Evolutionary conservation across 768 basidiomycete genomes (phyloP).

Genomic region (Boletellus sp.): DNA sequence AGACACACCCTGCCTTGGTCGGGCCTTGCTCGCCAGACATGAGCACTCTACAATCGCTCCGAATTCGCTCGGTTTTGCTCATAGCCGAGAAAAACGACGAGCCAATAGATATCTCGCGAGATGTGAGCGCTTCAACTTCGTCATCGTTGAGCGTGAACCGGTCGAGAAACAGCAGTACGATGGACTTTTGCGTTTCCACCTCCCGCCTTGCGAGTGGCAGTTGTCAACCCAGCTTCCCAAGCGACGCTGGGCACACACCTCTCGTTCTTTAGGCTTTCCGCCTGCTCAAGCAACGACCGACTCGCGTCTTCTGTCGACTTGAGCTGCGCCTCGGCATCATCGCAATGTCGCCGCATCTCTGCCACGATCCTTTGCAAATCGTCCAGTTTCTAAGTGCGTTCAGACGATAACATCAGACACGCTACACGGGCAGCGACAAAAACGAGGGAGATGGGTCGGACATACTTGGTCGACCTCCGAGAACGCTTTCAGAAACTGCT

Average conservation of each 20-base stretch:
- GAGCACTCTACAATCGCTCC: conserved; percentile 80
- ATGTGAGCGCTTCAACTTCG: conserved; percentile 72
- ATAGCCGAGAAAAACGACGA: conserved; percentile 77
- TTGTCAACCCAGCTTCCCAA: not conserved
- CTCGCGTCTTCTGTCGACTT: conserved; percentile 73
- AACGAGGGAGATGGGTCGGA: not conserved
- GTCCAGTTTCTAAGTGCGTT: conserved; percentile 65
- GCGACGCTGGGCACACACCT: conserved; percentile 42
- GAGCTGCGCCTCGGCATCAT: conserved; percentile 78
- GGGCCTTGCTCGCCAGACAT: conserved; percentile 83
- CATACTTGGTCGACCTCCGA: conserved; percentile 87
- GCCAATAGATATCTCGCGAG: conserved; percentile 74
- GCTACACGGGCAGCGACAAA: not conserved
- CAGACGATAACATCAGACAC: not conserved
- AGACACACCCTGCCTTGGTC: conserved; percentile 67
- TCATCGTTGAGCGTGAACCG: conserved; percentile 79
- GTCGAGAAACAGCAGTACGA: conserved; percentile 74
- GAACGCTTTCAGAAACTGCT: conserved; percentile 78
- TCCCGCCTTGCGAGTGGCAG: conserved; percentile 46
- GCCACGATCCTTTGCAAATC: conserved; percentile 72
- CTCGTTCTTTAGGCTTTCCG: conserved; percentile 70
- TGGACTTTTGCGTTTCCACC: conserved; percentile 66
- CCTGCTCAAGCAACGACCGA: conserved; percentile 75
- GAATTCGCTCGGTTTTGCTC: conserved; percentile 80
- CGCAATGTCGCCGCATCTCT: conserved; percentile 79